Evolutionary conservation across 2,329 filamentous ascomycete species (phyloP).

Genomic region (Colletotrichum graminicola): DNA sequence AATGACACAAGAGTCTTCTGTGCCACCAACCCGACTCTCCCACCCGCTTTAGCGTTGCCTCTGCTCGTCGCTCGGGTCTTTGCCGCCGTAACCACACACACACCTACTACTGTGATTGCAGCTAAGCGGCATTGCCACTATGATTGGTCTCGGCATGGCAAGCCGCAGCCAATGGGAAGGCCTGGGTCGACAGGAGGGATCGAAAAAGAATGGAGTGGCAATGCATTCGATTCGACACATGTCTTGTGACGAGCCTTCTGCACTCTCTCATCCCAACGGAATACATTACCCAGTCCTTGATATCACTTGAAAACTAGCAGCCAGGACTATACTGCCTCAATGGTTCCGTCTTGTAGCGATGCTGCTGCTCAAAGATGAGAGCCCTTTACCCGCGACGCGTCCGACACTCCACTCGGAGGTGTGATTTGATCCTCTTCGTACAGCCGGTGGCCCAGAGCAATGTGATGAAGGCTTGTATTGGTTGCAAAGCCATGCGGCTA

Average conservation of each 20-base stretch:
- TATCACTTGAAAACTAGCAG: constrained; percentile 16
- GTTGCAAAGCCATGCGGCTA: constrained; percentile 36
- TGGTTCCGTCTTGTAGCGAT: constrained; percentile 24
- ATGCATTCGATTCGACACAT: constrained; percentile 33
- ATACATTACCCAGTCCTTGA: constrained; percentile 27
- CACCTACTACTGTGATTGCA: constrained; percentile 30
- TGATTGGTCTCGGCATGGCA: constrained; percentile 33
- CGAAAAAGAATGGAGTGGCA: constrained; percentile 27
- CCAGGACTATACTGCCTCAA: constrained; percentile 14
- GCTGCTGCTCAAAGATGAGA: constrained; percentile 11
- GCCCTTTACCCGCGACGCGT: background rate
- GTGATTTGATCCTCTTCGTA: constrained; percentile 2
- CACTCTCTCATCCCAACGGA: background rate
- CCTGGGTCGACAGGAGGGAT: constrained; percentile 12
- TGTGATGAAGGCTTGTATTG: constrained; percentile 37
- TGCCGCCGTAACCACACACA: constrained; percentile 38
- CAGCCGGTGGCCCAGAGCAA: constrained; percentile 17
- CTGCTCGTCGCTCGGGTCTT: constrained; percentile 36
- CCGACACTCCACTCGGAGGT: background rate
- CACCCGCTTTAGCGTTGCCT: constrained; percentile 15
- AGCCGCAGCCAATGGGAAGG: constrained; percentile 35
- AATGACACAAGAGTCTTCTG: background rate
- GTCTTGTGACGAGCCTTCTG: constrained; percentile 33
- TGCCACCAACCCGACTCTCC: constrained; percentile 29
- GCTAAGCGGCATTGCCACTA: constrained; percentile 16